Evolutionary conservation across 2,329 filamentous ascomycete species (phyloP).

Genomic region (Neonectria neomacrospora): DNA sequence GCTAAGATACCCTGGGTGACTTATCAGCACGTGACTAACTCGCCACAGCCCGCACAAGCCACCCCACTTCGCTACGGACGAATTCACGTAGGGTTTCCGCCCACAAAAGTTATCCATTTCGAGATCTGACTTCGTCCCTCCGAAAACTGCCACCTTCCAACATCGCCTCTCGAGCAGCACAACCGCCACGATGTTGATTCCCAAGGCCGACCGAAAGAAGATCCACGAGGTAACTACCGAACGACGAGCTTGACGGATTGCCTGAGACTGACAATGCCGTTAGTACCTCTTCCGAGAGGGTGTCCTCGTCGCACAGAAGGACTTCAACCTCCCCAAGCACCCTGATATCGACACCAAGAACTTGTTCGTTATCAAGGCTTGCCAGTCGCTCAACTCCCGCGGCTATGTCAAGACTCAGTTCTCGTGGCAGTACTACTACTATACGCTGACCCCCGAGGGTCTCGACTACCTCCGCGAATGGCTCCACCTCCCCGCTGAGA

Average conservation of each 20-base stretch:
- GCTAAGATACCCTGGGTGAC: constrained; percentile 20
- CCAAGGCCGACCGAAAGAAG: constrained; percentile 99
- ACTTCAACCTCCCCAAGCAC: constrained; percentile 99
- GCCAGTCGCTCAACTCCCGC: constrained; percentile 97
- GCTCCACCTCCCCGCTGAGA: constrained; percentile 99
- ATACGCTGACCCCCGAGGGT: constrained; percentile 99
- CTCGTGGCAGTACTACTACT: constrained; percentile 99
- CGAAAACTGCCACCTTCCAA: constrained; percentile 58
- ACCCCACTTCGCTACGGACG: constrained; percentile 51
- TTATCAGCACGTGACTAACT: constrained; percentile 49
- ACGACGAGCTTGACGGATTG: constrained; percentile 32
- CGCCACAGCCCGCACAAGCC: constrained; percentile 45
- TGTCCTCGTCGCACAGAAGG: constrained; percentile 98
- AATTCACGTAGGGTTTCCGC: constrained; percentile 56
- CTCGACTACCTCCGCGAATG: constrained; percentile 99
- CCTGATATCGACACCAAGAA: constrained; percentile 99
- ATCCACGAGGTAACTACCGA: constrained; percentile 80
- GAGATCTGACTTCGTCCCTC: constrained; percentile 51
- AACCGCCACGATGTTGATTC: constrained; percentile 90
- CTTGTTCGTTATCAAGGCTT: constrained; percentile 98
- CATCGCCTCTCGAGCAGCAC: constrained; percentile 60
- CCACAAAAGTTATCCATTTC: constrained; percentile 60
- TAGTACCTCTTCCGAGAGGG: constrained; percentile 96
- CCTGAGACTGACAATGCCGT: constrained; percentile 43
- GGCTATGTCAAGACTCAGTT: constrained; percentile 99